Evolutionary conservation across 2,329 filamentous ascomycete genomes (phyloP), one percentile per base, ranked within the genome.

Genomic region (Exutisphaerella laricina): DNA sequence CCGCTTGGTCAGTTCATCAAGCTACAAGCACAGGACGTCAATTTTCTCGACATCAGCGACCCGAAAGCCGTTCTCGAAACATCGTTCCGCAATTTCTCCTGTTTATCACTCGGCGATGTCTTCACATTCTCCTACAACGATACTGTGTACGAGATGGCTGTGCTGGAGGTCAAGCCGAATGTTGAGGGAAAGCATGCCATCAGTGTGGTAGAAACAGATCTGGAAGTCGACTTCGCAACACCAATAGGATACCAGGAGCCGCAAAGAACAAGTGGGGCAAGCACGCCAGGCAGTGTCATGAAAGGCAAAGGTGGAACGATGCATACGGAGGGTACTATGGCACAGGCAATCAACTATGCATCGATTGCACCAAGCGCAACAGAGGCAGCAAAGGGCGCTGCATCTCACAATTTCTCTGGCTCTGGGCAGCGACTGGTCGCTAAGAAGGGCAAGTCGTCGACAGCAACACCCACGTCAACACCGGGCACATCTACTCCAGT

Each of bases 71-170:
- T 98, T 9, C 80, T 98, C 21, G 92, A 98, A 68, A 92, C 92
- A 58, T 90, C 88, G 0, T 96, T 98, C 68, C 83, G 90, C 31
- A 94, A 94, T 67, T 98, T 97, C 68, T 87, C 89, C 12, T 90
- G 90, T 38, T 75, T 97, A 12, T 95, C 89, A 3, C 87, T 89
- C 60, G 89, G 88, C 51, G 92, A 98, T 61, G 75, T 95, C 31
- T 98, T 98, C 73, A 94, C 86, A 51, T 98, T 98, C 64, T 78
- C 84, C 56, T 98, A 98, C 71, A 98, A 98, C 65, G 89, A 97
- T 61, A 85, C 88, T 48, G 75, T 88, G 7, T 98, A 92, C 69
- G 84, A 92, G 51, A 88, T 98, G 62, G 88, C 88, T 2, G 92
- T 98, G 1, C 70, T 97, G 10, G 90, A 97, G 61, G 87, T 94